Conservation (phyloP, 805 yeast genomes). For the Sugiyamaella marilandica region DNA sequence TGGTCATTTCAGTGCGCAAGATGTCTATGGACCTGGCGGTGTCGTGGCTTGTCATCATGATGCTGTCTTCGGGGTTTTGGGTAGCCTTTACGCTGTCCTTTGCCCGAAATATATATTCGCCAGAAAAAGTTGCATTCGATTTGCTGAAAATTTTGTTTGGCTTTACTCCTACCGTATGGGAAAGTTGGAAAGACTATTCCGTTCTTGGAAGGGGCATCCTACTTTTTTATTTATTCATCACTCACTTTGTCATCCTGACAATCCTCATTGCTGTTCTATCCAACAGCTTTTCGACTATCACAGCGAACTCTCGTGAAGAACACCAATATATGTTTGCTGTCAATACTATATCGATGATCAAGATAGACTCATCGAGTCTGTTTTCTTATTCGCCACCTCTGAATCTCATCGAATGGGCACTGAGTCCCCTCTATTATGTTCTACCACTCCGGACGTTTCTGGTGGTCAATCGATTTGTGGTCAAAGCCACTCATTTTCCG, state of each 20-base stretch:
- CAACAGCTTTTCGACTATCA: constrained; percentile 34
- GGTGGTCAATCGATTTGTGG: constrained; percentile 31
- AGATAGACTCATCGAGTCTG: constrained; percentile 33
- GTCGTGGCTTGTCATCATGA: constrained; percentile 44
- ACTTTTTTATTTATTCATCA: constrained; percentile 48
- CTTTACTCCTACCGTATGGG: constrained; percentile 58
- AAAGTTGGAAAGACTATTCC: constrained; percentile 47
- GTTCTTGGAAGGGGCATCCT: constrained; percentile 44
- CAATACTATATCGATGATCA: constrained; percentile 35
- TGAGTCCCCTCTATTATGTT: constrained; percentile 30
- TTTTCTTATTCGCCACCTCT: constrained; percentile 37
- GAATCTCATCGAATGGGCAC: constrained; percentile 31
- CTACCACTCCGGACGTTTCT: constrained; percentile 32
- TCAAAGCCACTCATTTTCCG: constrained; percentile 37
- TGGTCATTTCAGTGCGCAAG: constrained; percentile 45
- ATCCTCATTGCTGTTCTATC: constrained; percentile 51
- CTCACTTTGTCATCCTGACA: constrained; percentile 51
- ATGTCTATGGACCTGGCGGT: constrained; percentile 50
- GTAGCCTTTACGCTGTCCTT: constrained; percentile 47
- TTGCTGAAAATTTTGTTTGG: constrained; percentile 52
- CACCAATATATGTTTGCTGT: constrained; percentile 36
- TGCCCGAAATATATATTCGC: constrained; percentile 39
- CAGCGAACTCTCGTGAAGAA: constrained; percentile 36
- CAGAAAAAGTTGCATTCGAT: constrained; percentile 45
- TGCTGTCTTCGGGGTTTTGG: constrained; percentile 52